Percentiles rank a stretch among this genome's conserved stretches.
phyloP scores from a whole-genome alignment of 257 asterid genomes.

The Solanum sejunctum region DNA sequence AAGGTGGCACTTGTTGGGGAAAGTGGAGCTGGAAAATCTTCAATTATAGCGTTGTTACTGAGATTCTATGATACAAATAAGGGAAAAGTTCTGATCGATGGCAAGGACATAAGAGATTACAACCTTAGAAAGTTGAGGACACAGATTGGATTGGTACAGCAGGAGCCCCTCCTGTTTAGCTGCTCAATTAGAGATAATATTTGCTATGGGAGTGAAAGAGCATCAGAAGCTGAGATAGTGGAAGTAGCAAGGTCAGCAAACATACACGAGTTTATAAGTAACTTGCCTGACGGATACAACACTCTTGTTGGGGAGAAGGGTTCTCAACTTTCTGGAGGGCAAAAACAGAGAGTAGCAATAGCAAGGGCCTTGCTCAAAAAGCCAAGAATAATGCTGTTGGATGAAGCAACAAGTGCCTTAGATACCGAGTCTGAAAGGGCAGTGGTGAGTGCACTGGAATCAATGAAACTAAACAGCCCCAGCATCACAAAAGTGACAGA shows the following conservation, averaged over 20 bases:
- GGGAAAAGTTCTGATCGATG: slow-evolving; percentile 48
- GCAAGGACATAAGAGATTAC: slow-evolving; percentile 29
- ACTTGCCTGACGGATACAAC: slow-evolving; percentile 49
- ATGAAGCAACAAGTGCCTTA: slow-evolving; percentile 84
- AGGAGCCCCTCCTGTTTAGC: slow-evolving; percentile 68
- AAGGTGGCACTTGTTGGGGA: slow-evolving; percentile 66
- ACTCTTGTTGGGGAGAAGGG: slow-evolving; percentile 70
- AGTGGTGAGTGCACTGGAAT: slow-evolving; percentile 43
- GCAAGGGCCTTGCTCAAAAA: slow-evolving; percentile 54
- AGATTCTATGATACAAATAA: slow-evolving; percentile 48
- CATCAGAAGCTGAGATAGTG: slow-evolving; percentile 58
- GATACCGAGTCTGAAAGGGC: slow-evolving; percentile 72
- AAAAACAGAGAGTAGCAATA: slow-evolving; percentile 66
- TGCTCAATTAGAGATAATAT: slow-evolving; percentile 59
- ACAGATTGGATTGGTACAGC: slow-evolving; percentile 68
- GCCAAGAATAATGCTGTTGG: slow-evolving; percentile 60
- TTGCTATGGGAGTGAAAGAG: slow-evolving; percentile 55
- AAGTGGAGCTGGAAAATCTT: slow-evolving; percentile 73
- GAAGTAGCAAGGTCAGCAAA: slow-evolving; percentile 57
- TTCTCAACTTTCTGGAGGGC: slow-evolving; percentile 82
- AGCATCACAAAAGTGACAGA: slow-evolving; percentile 22
- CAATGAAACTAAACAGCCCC: slow-evolving; percentile 11
- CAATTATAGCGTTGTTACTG: slow-evolving; percentile 53
- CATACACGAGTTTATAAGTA: slow-evolving; percentile 57
- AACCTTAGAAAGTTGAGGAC: slow-evolving; percentile 38